Evolutionary conservation across 371 early-diverging fungal species (phyloP).

Genomic region (Nematocida ausubeli): DNA sequence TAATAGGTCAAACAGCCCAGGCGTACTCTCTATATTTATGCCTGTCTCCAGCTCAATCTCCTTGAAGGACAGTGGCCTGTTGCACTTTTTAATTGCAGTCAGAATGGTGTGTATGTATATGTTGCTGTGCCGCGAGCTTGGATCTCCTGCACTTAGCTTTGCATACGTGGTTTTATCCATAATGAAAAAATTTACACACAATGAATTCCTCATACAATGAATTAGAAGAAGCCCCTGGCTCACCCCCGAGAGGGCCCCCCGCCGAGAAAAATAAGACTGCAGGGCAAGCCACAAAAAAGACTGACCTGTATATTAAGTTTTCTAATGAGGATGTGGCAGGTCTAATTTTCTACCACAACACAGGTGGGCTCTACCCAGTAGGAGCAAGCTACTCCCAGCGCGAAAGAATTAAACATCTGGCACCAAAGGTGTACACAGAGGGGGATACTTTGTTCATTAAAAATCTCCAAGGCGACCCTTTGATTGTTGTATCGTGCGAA

Average conservation of each 20-base stretch:
- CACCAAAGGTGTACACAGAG: background rate
- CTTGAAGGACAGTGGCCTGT: slow-evolving; percentile 54
- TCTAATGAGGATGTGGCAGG: slow-evolving; percentile 11
- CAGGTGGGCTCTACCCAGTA: background rate
- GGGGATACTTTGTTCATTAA: slow-evolving; percentile 1
- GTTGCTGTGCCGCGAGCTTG: slow-evolving; percentile 61
- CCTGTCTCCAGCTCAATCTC: slow-evolving; percentile 61
- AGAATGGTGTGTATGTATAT: slow-evolving; percentile 67
- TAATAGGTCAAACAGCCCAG: slow-evolving; percentile 53
- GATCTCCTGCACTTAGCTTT: slow-evolving; percentile 39
- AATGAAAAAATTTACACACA: slow-evolving; percentile 33
- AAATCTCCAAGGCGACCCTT: background rate
- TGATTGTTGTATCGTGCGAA: background rate
- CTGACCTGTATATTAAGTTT: background rate
- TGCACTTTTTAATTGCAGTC: slow-evolving; percentile 55
- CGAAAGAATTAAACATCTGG: background rate
- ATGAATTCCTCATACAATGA: background rate
- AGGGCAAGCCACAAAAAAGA: background rate
- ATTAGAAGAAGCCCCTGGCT: background rate
- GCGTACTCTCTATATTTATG: slow-evolving; percentile 61
- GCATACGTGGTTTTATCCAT: slow-evolving; percentile 52
- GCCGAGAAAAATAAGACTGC: background rate
- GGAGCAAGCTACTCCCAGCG: background rate
- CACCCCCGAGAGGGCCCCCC: too few species aligned
- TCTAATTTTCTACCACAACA: slow-evolving; percentile 9